Percentiles rank a stretch among this genome's conserved stretches.
phyloP scores from a whole-genome alignment of 768 basidiomycete species.

The Tulasnella sp. region DNA sequence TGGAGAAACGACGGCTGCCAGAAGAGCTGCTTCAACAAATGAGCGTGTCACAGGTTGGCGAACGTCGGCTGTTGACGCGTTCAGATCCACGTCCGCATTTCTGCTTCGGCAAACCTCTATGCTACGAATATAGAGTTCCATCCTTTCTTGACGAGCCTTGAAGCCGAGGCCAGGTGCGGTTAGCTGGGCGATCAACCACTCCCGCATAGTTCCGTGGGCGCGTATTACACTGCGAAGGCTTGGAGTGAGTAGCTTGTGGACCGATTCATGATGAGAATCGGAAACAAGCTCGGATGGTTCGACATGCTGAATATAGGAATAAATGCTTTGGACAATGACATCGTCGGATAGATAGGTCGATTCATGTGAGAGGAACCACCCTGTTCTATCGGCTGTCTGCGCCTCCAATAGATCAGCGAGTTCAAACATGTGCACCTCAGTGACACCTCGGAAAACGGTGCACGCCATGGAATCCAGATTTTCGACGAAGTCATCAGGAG shows the following conservation, averaged over 20 bases:
- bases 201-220: conserved; percentile 61
- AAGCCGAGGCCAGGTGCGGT: conserved; percentile 51
- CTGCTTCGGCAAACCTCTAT: conserved; percentile 62
- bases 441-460: conserved; percentile 60
- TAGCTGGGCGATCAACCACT: conserved; percentile 64
- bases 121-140: conserved; percentile 57
- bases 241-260: conserved; percentile 60
- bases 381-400: conserved; percentile 63
- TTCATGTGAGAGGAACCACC: conserved; percentile 63
- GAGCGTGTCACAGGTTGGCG: conserved; percentile 59
- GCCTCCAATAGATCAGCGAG: conserved; percentile 70
- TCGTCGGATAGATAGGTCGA: conserved; percentile 38
- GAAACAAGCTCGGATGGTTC: conserved; percentile 60
- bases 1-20: conserved; percentile 61
- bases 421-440: conserved; percentile 58
- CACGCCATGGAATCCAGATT: conserved; percentile 63
- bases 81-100: conserved; percentile 21
- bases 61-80: conserved; percentile 26
- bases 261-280: conserved; percentile 47
- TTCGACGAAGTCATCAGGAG: conserved; percentile 60
- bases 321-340: conserved; percentile 62
- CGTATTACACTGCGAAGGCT: conserved; percentile 63
- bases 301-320: conserved; percentile 56
- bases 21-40: conserved; percentile 64
- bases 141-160: conserved; percentile 49